Conservation (phyloP, 2,329 filamentous ascomycete species). For the Neofusicoccum umdonicola region DNA sequence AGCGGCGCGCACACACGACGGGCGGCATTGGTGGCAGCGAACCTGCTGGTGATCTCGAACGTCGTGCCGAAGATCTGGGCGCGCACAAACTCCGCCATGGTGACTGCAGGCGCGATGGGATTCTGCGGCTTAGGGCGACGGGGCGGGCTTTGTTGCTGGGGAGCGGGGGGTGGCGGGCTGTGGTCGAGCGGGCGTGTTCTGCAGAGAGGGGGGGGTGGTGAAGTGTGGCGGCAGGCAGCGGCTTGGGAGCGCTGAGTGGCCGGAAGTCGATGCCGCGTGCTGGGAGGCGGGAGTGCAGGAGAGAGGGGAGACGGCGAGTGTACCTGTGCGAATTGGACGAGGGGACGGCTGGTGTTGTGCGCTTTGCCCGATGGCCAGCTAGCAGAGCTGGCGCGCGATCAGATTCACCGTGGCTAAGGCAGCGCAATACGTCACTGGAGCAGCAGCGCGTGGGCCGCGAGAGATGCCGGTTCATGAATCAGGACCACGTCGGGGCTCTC, state of each 20-base stretch:
- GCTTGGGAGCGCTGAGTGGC: slow-evolving; percentile 7
- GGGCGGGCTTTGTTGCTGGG: slow-evolving; percentile 2
- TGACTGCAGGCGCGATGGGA: slow-evolving; percentile 35
- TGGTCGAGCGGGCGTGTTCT: neutral
- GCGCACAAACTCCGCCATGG: slow-evolving; percentile 98
- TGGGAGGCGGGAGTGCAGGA: slow-evolving; percentile 6
- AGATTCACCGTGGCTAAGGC: slow-evolving; percentile 11
- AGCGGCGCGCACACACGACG: slow-evolving; percentile 22
- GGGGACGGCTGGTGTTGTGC: slow-evolving; percentile 12
- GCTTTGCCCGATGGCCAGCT: slow-evolving; percentile 6
- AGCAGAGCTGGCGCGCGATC: slow-evolving; percentile 5
- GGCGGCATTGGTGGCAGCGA: slow-evolving; percentile 31
- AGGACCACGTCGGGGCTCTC: neutral
- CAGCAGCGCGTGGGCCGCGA: slow-evolving; percentile 11
- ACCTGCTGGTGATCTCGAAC: slow-evolving; percentile 99
- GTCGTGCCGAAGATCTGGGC: slow-evolving; percentile 99
- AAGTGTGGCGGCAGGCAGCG: slow-evolving; percentile 15
- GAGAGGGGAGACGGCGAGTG: neutral
- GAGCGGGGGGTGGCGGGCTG: neutral
- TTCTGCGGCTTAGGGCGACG: neutral
- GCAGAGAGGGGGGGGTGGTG: neutral
- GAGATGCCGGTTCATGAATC: slow-evolving; percentile 5
- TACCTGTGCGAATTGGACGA: slow-evolving; percentile 12
- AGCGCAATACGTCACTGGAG: slow-evolving; percentile 14
- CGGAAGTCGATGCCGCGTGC: neutral